Evolutionary conservation across 352 stramenopile genomes (phyloP), one percentile per base, ranked within the genome.

Genomic region (Phytophthora macrochlamydospora): DNA sequence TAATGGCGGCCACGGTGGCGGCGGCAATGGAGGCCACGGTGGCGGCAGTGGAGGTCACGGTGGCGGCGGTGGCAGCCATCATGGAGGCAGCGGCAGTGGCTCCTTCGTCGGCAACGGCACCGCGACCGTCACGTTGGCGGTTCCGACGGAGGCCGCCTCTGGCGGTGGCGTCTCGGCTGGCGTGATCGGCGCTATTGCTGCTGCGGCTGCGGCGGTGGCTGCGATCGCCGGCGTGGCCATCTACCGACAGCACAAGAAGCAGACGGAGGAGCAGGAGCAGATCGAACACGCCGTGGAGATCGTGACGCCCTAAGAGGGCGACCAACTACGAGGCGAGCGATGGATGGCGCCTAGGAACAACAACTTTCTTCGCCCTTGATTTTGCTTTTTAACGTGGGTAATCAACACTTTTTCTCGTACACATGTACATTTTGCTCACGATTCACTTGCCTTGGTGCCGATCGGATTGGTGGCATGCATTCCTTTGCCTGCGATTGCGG

Each of bases 221-320:
- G 70, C 67, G 9, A 60, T 71, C 33, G 69, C 71, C 28, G 73
- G 73, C 12, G 62, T 71, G 33, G 66, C 71, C 18, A 70, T 81
- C 46, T 81, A 79, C 70, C 64, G 71, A 18, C 67, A 78, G 59
- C 62, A 75, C 64, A 49, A 69, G 44, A 65, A 56, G 38, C 45
- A 53, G 40, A 31, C 51, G 48, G 49, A 57, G 38, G 48, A 67
- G 42, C 38, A 64, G 28, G 50, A 65, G 37, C 32, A 18, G 33
- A 24, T 56, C 45, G 40, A 53, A 35, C 12, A 71, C 71, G 69
- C 18, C 18, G 59, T 73, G 14, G 69, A 73, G 28, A 56, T 78
- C 54, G 57, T 78, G 46, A 78, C 71, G 50, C 71, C 71, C 4
- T 78, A 68, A 70, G 30, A 12, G 8, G 6, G 48, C 48, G 44